Evolutionary conservation across 2,329 filamentous ascomycete genomes (phyloP).

Genomic region (Diplodia mutila): DNA sequence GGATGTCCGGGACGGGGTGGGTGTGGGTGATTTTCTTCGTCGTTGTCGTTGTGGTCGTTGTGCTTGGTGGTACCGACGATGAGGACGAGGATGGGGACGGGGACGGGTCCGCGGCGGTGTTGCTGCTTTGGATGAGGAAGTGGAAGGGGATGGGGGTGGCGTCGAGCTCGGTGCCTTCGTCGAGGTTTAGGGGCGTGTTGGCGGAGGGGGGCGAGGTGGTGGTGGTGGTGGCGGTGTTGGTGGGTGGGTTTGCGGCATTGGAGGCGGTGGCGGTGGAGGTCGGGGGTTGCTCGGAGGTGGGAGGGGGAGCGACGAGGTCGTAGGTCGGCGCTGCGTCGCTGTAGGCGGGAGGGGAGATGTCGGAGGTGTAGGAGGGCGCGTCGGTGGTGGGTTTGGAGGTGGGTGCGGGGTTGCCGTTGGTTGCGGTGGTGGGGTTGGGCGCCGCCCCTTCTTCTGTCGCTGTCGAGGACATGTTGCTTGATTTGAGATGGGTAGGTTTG

Average conservation of each 20-base stretch:
- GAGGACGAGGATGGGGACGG: not conserved
- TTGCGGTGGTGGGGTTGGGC: constrained; percentile 4
- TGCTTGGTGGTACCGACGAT: not conserved
- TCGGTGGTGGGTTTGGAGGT: constrained; percentile 1
- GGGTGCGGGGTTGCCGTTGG: constrained; percentile 1
- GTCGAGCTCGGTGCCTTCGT: not conserved
- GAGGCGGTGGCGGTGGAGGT: not conserved
- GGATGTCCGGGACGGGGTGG: not conserved
- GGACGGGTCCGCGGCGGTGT: not conserved
- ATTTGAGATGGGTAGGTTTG: not conserved
- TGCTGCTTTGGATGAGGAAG: constrained; percentile 10
- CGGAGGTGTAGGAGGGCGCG: constrained; percentile 8
- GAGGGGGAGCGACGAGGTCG: not conserved
- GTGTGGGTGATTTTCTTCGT: constrained; percentile 1
- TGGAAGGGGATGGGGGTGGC: constrained; percentile 19
- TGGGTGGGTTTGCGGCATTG: not conserved
- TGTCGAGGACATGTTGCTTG: not conserved
- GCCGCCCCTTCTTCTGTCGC: not conserved
- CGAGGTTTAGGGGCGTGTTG: not conserved
- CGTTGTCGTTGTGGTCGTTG: not conserved
- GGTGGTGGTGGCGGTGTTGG: not conserved
- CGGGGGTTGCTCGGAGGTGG: not conserved
- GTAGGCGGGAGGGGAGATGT: constrained; percentile 7
- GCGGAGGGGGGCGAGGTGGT: not conserved
- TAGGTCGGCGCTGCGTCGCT: constrained; percentile 6